phyloP scores from a whole-genome alignment of 2,329 filamentous ascomycete species.

The Fusarium aywerte region DNA sequence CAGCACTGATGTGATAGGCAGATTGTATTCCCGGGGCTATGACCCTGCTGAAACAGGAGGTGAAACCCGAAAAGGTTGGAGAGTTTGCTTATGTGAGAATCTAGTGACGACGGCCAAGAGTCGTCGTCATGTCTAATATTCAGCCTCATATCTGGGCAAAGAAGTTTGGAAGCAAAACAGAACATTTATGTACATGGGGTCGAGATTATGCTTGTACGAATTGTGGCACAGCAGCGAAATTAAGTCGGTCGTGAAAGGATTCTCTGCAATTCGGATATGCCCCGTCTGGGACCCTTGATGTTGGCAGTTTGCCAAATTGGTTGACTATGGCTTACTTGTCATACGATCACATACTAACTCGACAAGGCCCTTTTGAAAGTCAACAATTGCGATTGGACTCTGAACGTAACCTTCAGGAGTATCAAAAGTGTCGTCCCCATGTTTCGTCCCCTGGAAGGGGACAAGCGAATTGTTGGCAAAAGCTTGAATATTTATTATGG shows the following conservation, averaged over 20 bases:
- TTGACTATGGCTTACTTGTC: neutral
- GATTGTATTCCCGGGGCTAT: conserved; percentile 5
- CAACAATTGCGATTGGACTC: neutral
- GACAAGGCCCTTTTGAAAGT: neutral
- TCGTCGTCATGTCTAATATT: neutral
- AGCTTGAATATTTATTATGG: conserved; percentile 15
- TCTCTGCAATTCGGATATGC: neutral
- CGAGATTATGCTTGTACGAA: neutral
- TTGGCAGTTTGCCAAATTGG: neutral
- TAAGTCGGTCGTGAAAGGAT: neutral
- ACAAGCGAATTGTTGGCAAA: conserved; percentile 9
- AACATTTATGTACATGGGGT: neutral
- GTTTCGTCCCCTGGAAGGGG: neutral
- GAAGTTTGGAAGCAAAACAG: neutral
- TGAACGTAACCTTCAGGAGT: neutral
- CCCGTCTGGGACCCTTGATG: neutral
- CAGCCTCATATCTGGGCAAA: neutral
- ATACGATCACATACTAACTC: neutral
- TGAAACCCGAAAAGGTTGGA: neutral
- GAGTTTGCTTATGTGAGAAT: neutral
- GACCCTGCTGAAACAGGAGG: neutral
- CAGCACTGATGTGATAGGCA: neutral
- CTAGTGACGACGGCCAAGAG: neutral
- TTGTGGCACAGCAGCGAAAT: neutral
- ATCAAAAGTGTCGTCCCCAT: neutral